These are phyloP conservation scores for Sugiyamaella lignohabitans DNA, from an alignment of 805 yeast species.

Conservation along the genomic window DNA sequence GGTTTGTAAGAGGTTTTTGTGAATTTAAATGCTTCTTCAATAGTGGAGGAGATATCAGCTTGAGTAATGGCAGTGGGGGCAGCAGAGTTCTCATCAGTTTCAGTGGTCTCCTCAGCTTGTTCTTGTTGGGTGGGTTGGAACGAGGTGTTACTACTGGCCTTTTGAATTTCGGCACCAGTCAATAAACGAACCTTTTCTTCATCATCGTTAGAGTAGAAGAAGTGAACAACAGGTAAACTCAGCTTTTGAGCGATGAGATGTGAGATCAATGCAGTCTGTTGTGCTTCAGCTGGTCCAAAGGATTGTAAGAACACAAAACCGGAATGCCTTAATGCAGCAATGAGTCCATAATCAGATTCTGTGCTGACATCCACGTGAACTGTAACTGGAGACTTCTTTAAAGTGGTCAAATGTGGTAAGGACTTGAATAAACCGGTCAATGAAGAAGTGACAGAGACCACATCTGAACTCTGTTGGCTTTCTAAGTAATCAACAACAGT, in stretches of 20 bases:
- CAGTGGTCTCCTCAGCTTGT: conserved; percentile 1
- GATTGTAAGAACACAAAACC: conserved; percentile 62
- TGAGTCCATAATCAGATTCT: conserved; percentile 54
- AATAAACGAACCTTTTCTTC: neutral
- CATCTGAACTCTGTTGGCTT: conserved; percentile 16
- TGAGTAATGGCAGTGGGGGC: conserved; percentile 15
- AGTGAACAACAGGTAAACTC: conserved; percentile 62
- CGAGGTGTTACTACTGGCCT: neutral
- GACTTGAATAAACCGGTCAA: conserved; percentile 50
- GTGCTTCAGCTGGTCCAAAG: conserved; percentile 48
- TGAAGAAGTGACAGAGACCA: conserved; percentile 45
- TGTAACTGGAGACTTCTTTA: conserved; percentile 42
- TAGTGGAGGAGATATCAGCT: conserved; percentile 11
- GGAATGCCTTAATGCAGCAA: conserved; percentile 69
- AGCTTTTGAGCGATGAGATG: conserved; percentile 47
- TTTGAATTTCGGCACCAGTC: neutral
- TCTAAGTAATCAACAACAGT: conserved; percentile 35
- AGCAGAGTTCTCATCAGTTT: conserved; percentile 18
- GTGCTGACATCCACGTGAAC: conserved; percentile 49
- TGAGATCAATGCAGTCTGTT: conserved; percentile 51
- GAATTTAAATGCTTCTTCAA: conserved; percentile 3
- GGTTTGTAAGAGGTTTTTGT: conserved; percentile 29
- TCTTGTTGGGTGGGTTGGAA: conserved; percentile 1
- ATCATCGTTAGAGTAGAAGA: conserved; percentile 36
- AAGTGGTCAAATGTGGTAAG: conserved; percentile 49